Conservation (phyloP, 257 asterid species). For the Solanum pinnatisectum region DNA sequence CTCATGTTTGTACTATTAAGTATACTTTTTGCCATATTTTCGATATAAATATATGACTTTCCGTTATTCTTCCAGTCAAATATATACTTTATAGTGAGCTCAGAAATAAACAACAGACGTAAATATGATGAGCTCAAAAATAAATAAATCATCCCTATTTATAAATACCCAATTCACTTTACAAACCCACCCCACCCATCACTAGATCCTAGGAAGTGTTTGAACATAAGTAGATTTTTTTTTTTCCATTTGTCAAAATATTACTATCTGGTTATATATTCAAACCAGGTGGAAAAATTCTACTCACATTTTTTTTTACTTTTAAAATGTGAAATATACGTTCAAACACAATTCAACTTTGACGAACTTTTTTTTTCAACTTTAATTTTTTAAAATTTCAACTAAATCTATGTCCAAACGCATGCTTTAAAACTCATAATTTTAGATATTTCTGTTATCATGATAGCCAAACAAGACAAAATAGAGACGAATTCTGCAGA, state of each 20-base stretch:
- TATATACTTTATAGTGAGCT: too few relatives aligned
- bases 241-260: not conserved
- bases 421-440: not conserved
- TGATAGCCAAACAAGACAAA: not conserved
- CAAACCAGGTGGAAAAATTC: not conserved
- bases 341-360: not conserved
- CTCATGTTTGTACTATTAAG: too few relatives aligned
- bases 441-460: not conserved
- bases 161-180: not conserved
- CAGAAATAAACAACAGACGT: too few relatives aligned
- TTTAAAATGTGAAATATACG: not conserved
- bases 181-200: not conserved
- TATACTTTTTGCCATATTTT: not conserved
- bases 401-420: not conserved
- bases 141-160: not conserved
- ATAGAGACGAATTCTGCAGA: not conserved
- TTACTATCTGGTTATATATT: not conserved
- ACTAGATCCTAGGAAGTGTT: not conserved
- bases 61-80: too few relatives aligned
- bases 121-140: too few relatives aligned
- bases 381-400: not conserved
- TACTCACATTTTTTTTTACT: not conserved
- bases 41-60: not conserved
- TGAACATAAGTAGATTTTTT: not conserved
- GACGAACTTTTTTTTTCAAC: not conserved